Evolutionary conservation across 768 basidiomycete species (phyloP), one percentile per base, ranked within the genome.

Genomic region (Lentinula edodes): DNA sequence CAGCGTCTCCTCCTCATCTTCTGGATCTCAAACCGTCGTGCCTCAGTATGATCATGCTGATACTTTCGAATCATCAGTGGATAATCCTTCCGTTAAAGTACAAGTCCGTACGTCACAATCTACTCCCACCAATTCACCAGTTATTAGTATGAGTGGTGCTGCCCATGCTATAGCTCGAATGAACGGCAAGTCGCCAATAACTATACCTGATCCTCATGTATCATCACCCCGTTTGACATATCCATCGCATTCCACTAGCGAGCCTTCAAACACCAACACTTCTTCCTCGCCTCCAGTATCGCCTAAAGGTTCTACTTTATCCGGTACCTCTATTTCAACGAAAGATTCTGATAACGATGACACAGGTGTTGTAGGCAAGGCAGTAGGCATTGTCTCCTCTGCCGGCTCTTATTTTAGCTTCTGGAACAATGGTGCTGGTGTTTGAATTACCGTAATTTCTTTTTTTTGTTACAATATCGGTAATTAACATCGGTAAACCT

Each of bases 321-420:
- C 58, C 15, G 9, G 10, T 41, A 15, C 32, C 16, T 48, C 58
- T 15, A 16, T 34, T 2, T 39, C 46, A 32, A 15, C 45, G 13
- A 3, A 45, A 42, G 53, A 35, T 20, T 20, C 23, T 42, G 8
- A 56, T n/a, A 64, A 68, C 6, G 62, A 63, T 3, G 63, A 66
- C 20, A 53, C 58, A 32, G 62, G 62, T 20, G 79, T 88, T 20
- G 82, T 83, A 23, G 81, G 83, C 15, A 77, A 83, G 52, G 86
- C 92, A 23, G 90, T 87, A 18, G 91, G 89, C 58, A 90, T 95
- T 43, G 89, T 94, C 61, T 87, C 84, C 48, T 86, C 82, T 56
- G 93, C 93, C 2, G 87, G 90, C 18, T 89, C 90, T 48, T 86
- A 89, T 66, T 69, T 94, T 18, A 89, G 91, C 55, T 68, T 80